phyloP scores from a whole-genome alignment of 352 stramenopile species.

The Globisporangium abappressorium region DNA sequence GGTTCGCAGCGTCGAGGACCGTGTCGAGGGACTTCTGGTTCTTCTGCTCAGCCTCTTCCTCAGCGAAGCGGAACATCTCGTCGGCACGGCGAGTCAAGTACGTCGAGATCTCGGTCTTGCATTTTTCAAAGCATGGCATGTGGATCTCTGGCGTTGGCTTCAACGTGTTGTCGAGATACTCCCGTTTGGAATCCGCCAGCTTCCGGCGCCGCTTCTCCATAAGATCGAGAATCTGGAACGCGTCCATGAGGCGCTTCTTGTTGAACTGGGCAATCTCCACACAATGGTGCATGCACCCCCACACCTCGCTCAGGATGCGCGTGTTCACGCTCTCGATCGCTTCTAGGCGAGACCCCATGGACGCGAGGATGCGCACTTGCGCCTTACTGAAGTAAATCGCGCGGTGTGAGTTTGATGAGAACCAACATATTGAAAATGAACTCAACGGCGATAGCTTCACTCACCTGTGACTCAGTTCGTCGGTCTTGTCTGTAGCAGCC shows the following conservation, averaged over 20 bases:
- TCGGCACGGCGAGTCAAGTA: constrained; percentile 49
- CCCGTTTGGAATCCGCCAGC: constrained; percentile 49
- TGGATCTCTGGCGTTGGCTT: constrained; percentile 43
- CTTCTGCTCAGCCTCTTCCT: constrained; percentile 42
- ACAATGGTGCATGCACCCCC: constrained; percentile 79
- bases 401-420: not conserved
- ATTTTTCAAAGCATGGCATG: constrained; percentile 45
- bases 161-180: constrained; percentile 71
- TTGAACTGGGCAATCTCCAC: constrained; percentile 80
- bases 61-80: constrained; percentile 62
- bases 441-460: not conserved
- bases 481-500: constrained; percentile 54
- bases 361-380: constrained; percentile 61
- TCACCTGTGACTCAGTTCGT: constrained; percentile 72
- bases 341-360: constrained; percentile 61
- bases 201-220: constrained; percentile 66
- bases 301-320: constrained; percentile 73
- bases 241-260: constrained; percentile 56
- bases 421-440: not conserved
- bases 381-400: constrained; percentile 43
- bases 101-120: constrained; percentile 58
- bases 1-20: constrained; percentile 62
- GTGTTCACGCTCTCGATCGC: constrained; percentile 55
- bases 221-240: constrained; percentile 73
- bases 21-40: constrained; percentile 60